Evolutionary conservation across 257 asterid genomes (phyloP).

Genomic region (Rubia yunnanensis): DNA sequence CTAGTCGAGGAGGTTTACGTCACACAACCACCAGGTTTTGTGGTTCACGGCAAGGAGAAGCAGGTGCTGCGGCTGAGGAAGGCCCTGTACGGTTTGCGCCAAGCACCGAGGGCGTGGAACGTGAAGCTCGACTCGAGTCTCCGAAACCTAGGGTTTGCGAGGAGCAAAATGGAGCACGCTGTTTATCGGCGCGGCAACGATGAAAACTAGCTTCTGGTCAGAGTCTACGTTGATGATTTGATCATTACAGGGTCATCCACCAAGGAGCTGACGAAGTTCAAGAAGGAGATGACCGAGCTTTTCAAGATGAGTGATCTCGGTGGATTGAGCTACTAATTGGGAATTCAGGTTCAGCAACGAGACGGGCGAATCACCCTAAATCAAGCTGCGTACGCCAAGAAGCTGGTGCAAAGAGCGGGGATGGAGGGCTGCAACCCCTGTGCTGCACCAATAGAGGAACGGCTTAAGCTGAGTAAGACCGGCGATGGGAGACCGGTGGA

Average conservation of each 20-base stretch:
- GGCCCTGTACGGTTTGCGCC: background rate
- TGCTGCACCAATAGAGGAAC: background rate
- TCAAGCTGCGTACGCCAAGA: background rate
- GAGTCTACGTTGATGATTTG: no score
- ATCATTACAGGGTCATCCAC: background rate
- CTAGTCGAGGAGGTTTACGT: background rate
- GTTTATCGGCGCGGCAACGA: background rate
- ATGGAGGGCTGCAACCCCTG: background rate
- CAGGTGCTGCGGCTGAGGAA: background rate
- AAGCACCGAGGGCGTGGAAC: background rate
- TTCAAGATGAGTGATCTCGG: background rate
- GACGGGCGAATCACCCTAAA: background rate
- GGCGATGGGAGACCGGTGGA: background rate
- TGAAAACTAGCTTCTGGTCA: background rate
- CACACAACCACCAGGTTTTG: background rate
- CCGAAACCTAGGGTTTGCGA: background rate
- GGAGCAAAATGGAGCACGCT: background rate
- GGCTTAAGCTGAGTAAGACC: background rate
- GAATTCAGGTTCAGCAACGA: background rate
- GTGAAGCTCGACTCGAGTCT: background rate
- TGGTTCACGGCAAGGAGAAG: background rate
- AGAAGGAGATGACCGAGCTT: background rate
- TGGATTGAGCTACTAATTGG: background rate
- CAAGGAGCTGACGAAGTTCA: background rate
- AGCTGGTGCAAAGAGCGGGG: no score